A percentile compares a stretch with the other conserved stretches of the same genome.
Evolutionary conservation across 2,329 filamentous ascomycete species (phyloP).

Genomic region (Capronia americana): DNA sequence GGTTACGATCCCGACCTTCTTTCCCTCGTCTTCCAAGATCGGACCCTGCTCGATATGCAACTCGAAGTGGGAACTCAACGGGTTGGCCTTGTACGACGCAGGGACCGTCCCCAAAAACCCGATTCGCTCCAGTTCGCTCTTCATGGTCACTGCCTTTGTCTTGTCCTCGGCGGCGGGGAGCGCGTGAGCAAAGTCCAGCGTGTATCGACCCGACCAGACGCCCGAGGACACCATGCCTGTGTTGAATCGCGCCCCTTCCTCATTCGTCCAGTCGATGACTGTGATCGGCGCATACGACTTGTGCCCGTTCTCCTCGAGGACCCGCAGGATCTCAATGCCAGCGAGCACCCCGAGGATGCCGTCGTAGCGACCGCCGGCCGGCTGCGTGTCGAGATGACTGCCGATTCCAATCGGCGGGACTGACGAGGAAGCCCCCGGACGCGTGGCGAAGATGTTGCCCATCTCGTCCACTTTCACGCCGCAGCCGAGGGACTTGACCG

Average conservation of each 20-base stretch:
- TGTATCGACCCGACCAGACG: constrained; percentile 75
- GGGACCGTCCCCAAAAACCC: constrained; percentile 68
- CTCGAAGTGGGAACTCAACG: constrained; percentile 79
- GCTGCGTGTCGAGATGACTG: constrained; percentile 64
- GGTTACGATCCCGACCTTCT: constrained; percentile 74
- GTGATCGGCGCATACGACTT: constrained; percentile 74
- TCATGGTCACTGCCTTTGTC: constrained; percentile 70
- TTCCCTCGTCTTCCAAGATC: constrained; percentile 69
- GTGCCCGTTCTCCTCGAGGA: constrained; percentile 69
- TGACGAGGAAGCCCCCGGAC: constrained; percentile 64
- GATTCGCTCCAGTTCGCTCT: constrained; percentile 59
- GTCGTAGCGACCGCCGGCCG: constrained; percentile 70
- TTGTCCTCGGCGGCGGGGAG: constrained; percentile 62
- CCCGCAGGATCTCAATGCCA: constrained; percentile 73
- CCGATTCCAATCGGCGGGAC: constrained; percentile 71
- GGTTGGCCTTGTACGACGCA: constrained; percentile 63
- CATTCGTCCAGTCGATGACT: constrained; percentile 80
- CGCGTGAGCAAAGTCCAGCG: constrained; percentile 66
- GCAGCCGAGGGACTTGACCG: constrained; percentile 69
- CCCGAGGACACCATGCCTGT: constrained; percentile 76
- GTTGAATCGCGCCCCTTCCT: constrained; percentile 81
- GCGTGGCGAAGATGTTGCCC: constrained; percentile 80
- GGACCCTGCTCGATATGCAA: constrained; percentile 86
- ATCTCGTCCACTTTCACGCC: constrained; percentile 72
- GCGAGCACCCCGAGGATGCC: constrained; percentile 77